Evolutionary conservation across 306 rosid genomes (phyloP), one percentile per base, ranked within the genome.

Genomic region (Betula pendula): DNA sequence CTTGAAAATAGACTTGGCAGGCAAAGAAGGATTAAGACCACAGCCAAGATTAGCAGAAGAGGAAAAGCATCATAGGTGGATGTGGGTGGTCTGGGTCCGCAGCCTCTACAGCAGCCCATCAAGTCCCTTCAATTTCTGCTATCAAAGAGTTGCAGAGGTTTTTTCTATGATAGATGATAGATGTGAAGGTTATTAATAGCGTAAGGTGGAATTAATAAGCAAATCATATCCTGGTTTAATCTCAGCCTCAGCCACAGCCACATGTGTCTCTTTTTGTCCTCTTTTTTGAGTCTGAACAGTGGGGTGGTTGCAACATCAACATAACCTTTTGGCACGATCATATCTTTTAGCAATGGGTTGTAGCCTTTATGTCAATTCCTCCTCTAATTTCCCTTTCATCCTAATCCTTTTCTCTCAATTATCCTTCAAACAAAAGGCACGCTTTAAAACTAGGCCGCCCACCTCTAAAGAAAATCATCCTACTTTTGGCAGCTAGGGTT

Each of bases 41-140:
- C 92, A 0, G 81, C 88, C 82, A 92, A 83, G 53, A 90, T 40
- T 70, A 87, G 70, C 63, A 90, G 80, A 68, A 92, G 80, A 66
- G 89, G 73, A 22, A 89, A 50, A 38, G 22, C 40, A 68, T 83
- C 0, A 47, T 72, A 72, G 15, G 7, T 3, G 29, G 84, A 70
- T 12, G 7, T 3, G 29, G 84, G 73, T 72, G 79, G 49, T 45
- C 49, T 85, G 4, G 86, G 86, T 68, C 74, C 77, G 80, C 88
- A 75, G 5, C 81, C 55, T 51, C 82, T 86, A 24, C 82, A 77
- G 74, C 81, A 81, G 3, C 79, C 92, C 96, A 92, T 92, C 59
- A 51, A 35, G 66, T 17, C 17, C 69, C 49, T 2, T n/a, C n/a
- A n/a, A n/a, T 81, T 35, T 53, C 75, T 70, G 44, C 38, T 17